Conservation (phyloP, 2,329 filamentous ascomycete genomes). For the Colletotrichum horii region DNA sequence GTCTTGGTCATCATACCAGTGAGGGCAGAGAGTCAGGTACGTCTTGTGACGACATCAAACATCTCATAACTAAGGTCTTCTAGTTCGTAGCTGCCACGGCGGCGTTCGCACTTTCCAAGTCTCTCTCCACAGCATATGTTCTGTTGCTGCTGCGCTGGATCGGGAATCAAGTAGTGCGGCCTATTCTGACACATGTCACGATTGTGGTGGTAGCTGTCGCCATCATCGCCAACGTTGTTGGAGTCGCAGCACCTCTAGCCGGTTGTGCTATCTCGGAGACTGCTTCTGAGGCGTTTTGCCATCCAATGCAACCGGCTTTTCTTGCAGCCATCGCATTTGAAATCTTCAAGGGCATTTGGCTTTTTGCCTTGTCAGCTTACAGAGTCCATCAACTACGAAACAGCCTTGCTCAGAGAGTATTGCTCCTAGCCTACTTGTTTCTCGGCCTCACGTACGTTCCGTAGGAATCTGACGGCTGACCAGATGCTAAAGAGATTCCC, state of each 20-base stretch:
- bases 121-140: neutral
- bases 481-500: neutral
- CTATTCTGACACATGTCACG: neutral
- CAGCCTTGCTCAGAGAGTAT: neutral
- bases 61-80: neutral
- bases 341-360: neutral
- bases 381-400: neutral
- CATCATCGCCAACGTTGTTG: neutral
- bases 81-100: neutral
- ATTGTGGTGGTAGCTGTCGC: neutral
- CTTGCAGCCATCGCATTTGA: neutral
- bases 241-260: neutral
- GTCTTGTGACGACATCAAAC: neutral
- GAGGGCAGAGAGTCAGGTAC: too few species aligned
- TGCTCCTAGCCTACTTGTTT: neutral
- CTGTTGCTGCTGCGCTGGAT: neutral
- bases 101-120: neutral
- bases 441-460: neutral
- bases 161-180: neutral
- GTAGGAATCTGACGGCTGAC: neutral
- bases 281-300: neutral
- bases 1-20: too few species aligned
- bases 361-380: neutral
- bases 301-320: neutral
- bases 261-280: neutral